Percentiles rank a stretch among this genome's conserved stretches.
These are phyloP conservation scores for Talaromyces adpressus DNA, from an alignment of 495 filamentous ascomycete genomes.

Conservation along the genomic window DNA sequence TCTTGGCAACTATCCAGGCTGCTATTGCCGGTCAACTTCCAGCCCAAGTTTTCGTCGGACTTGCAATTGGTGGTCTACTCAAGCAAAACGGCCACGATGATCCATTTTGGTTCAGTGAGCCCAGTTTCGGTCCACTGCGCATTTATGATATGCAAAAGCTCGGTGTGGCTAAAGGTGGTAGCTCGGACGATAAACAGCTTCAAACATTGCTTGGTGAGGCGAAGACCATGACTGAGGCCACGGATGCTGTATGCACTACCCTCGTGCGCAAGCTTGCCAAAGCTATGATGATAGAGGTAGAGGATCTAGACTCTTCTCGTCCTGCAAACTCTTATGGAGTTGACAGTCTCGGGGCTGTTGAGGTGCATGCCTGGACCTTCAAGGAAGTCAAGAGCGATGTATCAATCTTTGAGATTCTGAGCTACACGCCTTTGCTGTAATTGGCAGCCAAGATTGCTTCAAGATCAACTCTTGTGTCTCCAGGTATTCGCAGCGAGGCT, in stretches of 20 bases:
- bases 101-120: not conserved
- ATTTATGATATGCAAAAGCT: not conserved
- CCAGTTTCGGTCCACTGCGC: not conserved
- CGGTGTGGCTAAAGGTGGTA: not conserved
- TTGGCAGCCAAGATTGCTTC: not conserved
- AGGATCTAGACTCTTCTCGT: not conserved
- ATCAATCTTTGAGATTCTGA: not conserved
- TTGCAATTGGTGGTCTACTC: not conserved
- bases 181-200: not conserved
- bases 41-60: not conserved
- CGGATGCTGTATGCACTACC: not conserved
- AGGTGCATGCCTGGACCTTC: not conserved
- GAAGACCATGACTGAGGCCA: not conserved
- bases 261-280: not conserved
- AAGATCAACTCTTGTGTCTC: not conserved
- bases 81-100: not conserved
- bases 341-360: not conserved
- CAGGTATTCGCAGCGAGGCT: not conserved
- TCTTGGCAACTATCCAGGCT: not conserved
- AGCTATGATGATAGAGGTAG: not conserved
- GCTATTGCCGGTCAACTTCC: not conserved
- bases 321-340: not conserved
- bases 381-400: not conserved
- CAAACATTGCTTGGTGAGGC: not conserved
- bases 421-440: not conserved